Evolutionary conservation across 2,329 filamentous ascomycete genomes (phyloP).

Genomic region (Nectriaceae sp.): DNA sequence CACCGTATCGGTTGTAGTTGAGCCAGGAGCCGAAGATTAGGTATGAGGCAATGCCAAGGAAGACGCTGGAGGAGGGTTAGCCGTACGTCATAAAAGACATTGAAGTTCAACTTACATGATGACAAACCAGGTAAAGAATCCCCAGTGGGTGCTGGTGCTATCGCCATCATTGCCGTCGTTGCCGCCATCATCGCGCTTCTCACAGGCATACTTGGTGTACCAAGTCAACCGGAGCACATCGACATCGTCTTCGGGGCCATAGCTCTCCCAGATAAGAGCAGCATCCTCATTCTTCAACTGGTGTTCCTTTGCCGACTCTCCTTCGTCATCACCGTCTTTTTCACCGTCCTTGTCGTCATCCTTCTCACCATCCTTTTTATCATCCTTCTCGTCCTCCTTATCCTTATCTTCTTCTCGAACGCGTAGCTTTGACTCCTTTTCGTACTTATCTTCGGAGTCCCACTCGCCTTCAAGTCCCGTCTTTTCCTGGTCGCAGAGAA

Average conservation of each 20-base stretch:
- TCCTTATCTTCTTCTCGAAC: slow-evolving; percentile 33
- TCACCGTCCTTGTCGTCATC: slow-evolving; percentile 39
- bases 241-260: slow-evolving; percentile 59
- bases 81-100: background rate
- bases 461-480: slow-evolving; percentile 75
- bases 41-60: slow-evolving; percentile 83
- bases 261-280: slow-evolving; percentile 77
- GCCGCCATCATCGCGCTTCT: slow-evolving; percentile 50
- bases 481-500: slow-evolving; percentile 74
- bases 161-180: slow-evolving; percentile 45
- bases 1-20: slow-evolving; percentile 97
- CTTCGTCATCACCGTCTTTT: slow-evolving; percentile 39
- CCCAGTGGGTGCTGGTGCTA: slow-evolving; percentile 67
- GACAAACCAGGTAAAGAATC: slow-evolving; percentile 96
- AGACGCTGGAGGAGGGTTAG: slow-evolving; percentile 60
- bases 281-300: slow-evolving; percentile 57
- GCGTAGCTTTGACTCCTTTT: slow-evolving; percentile 27
- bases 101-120: slow-evolving; percentile 91
- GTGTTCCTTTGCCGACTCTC: slow-evolving; percentile 46
- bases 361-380: slow-evolving; percentile 26
- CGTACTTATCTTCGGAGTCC: slow-evolving; percentile 57
- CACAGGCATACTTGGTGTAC: slow-evolving; percentile 86
- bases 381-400: slow-evolving; percentile 26
- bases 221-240: slow-evolving; percentile 75
- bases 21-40: slow-evolving; percentile 98